Evolutionary conservation across 2,329 filamentous ascomycete species (phyloP).

Genomic region (Ceratocystis colombiana): DNA sequence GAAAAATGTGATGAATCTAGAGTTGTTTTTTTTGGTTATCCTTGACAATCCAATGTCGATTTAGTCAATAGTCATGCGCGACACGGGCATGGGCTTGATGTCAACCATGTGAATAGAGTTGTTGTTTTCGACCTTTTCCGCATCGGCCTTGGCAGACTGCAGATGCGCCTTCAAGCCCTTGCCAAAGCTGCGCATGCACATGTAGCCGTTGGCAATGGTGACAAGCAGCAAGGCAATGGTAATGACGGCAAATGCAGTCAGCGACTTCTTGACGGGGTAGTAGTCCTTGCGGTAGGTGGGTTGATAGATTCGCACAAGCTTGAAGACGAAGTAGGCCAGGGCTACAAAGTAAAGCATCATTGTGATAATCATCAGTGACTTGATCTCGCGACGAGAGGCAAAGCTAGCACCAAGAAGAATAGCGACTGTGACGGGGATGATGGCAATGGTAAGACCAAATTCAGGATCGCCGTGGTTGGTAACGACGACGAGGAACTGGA

Average conservation of each 20-base stretch:
- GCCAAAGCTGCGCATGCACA: conserved; percentile 86
- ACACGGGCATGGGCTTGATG: conserved; percentile 46
- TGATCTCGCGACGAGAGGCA: conserved; percentile 72
- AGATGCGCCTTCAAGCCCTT: conserved; percentile 83
- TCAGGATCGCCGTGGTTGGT: conserved; percentile 59
- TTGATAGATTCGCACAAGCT: conserved; percentile 91
- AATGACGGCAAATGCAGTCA: conserved; percentile 89
- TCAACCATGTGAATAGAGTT: conserved; percentile 49
- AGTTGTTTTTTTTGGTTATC: background rate
- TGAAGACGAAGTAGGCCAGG: conserved; percentile 94
- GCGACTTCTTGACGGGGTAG: conserved; percentile 65
- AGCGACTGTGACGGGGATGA: conserved; percentile 80
- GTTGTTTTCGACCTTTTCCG: conserved; percentile 43
- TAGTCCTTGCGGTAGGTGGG: conserved; percentile 52
- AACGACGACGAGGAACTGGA: conserved; percentile 94
- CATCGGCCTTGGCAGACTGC: conserved; percentile 41
- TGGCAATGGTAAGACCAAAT: conserved; percentile 75
- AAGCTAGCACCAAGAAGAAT: conserved; percentile 78
- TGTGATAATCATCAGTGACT: conserved; percentile 62
- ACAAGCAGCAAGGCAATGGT: conserved; percentile 80
- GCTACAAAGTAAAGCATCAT: conserved; percentile 82
- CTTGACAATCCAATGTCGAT: background rate
- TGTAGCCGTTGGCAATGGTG: conserved; percentile 76
- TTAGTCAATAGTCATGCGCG: conserved; percentile 54
- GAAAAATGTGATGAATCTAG: background rate